Evolutionary conservation across 495 filamentous ascomycete genomes (phyloP), one percentile per base, ranked within the genome.

Genomic region (Tuber umbilicatum): DNA sequence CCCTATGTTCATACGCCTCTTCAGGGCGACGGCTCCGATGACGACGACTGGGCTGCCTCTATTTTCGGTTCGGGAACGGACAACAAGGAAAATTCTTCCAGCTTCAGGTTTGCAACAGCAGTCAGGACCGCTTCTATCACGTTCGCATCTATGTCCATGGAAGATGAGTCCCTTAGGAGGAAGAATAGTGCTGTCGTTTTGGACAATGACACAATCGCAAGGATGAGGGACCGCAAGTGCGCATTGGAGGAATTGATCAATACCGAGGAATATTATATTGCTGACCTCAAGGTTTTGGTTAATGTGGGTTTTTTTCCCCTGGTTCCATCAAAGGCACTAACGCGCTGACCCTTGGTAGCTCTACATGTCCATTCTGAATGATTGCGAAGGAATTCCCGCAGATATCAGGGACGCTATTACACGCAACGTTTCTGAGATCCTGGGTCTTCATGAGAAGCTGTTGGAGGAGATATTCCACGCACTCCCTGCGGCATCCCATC

Each of bases 251-350:
- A 99, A 83, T 84, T 99, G 31, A 87, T 97, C 71, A 87, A 83
- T 67, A 94, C 93, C 0, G 95, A 98, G 83, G 91, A 94, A 80
- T 90, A 92, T 78, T 98, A 98, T 84, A 88, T 97, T 73, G 89
- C 88, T 27, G 94, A 97, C 76, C 83, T 98, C 71, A 92, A 92
- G 79, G 91, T 94, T 70, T 85, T 99, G 73, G 89, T 91, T 79
- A 93, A 94, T 82, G 95, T 97, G 85, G 80, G 87, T 84, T 42
- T 21, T 39, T 27, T n/a, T n/a, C n/a, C n/a, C 45, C 38, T 37
- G 31, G 68, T 68, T 71, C 55, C 27, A 12, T 72, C 35, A 74
- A 37, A 70, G 50, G 14, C 31, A 78, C 39, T 55, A 73, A 71
- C 45, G 9, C 55, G 74, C 81, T 74, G 69, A 82, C 69, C 21